A percentile compares a stretch with the other conserved stretches of the same genome.
Conservation (phyloP, 2,329 filamentous ascomycete genomes). For the Pseudogymnoascus sp. region DNA sequence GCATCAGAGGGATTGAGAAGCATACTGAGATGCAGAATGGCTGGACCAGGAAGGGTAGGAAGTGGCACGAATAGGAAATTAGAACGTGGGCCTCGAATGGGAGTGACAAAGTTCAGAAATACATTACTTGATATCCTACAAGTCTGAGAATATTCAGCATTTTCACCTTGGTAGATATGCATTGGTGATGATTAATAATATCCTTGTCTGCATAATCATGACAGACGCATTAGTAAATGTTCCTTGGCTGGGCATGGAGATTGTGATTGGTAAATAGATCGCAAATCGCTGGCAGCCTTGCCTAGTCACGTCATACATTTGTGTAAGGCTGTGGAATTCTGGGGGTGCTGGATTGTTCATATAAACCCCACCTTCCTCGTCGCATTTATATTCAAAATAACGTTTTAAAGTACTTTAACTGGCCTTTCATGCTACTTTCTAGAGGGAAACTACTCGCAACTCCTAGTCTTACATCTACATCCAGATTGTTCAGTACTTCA, state of each 20-base stretch:
- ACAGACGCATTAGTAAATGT: constrained; percentile 2
- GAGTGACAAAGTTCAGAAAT: constrained; percentile 2
- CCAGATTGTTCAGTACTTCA: constrained; percentile 67
- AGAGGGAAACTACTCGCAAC: neutral
- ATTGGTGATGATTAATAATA: constrained; percentile 6
- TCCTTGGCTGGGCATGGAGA: neutral
- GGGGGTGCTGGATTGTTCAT: neutral
- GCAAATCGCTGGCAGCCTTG: constrained; percentile 3
- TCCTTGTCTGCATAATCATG: neutral
- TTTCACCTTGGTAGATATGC: neutral
- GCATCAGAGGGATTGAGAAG: constrained; percentile 7
- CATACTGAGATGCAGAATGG: neutral
- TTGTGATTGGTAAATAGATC: neutral
- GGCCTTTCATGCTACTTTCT: constrained; percentile 7
- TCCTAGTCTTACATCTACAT: neutral
- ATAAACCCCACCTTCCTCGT: neutral
- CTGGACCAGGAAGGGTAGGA: constrained; percentile 5
- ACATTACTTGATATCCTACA: constrained; percentile 10
- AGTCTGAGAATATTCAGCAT: neutral
- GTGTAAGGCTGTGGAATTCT: neutral
- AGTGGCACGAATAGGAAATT: constrained; percentile 5
- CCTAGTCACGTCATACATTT: constrained; percentile 4
- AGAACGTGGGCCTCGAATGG: neutral
- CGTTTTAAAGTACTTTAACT: neutral
- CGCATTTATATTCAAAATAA: neutral